These are phyloP conservation scores for Plasmodium gallinaceum DNA, from an alignment of 169 alveolate genomes.

Conservation along the genomic window DNA sequence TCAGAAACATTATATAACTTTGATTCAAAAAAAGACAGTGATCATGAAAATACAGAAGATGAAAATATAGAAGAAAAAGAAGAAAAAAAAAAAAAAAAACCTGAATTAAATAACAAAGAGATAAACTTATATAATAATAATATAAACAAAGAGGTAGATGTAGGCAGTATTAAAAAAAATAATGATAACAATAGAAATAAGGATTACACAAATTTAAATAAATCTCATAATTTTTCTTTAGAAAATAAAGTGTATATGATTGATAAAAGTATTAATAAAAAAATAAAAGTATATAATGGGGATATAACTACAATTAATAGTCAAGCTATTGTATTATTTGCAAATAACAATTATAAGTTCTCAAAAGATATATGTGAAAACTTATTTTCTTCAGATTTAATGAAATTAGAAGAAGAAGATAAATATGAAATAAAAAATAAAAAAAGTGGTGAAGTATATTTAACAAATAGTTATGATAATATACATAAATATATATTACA, in stretches of 20 bases:
- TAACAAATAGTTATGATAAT: slow-evolving; percentile 52
- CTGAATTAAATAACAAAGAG: background rate
- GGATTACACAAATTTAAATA: background rate
- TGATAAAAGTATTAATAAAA: slow-evolving; percentile 15
- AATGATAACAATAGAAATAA: no score
- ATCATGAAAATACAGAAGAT: background rate
- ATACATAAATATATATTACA: slow-evolving; percentile 57
- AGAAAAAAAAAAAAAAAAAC: background rate
- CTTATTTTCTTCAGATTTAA: slow-evolving; percentile 39
- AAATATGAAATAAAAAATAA: slow-evolving; percentile 23
- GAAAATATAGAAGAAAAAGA: background rate
- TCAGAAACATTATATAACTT: background rate
- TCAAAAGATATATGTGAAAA: slow-evolving; percentile 34
- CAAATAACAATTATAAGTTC: slow-evolving; percentile 35
- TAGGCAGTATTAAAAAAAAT: no score
- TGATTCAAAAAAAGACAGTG: background rate
- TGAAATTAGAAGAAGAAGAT: slow-evolving; percentile 71
- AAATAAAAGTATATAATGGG: slow-evolving; percentile 29
- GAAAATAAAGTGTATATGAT: slow-evolving; percentile 28
- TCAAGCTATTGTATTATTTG: slow-evolving; percentile 43
- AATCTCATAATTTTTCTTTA: slow-evolving; percentile 11
- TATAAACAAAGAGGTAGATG: background rate
- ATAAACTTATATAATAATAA: no score
- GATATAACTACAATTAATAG: slow-evolving; percentile 25
- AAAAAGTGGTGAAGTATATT: slow-evolving; percentile 54